Conservation (phyloP, 108 stramenopile genomes). For the Nitzschia inconspicua region DNA sequence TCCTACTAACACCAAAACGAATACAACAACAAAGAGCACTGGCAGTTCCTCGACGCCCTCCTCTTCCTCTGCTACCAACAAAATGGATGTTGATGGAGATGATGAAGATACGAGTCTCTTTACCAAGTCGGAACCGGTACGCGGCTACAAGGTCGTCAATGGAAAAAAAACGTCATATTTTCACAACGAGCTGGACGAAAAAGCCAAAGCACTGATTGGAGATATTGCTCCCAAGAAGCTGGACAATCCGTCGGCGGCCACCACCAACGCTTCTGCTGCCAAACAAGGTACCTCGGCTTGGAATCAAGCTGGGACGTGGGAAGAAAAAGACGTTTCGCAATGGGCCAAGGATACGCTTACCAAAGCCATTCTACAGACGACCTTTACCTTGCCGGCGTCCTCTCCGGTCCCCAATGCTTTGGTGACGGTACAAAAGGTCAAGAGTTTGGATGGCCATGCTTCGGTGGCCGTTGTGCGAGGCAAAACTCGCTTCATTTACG, state of each 20-base stretch:
- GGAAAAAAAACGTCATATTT: slow-evolving; percentile 96
- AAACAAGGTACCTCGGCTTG: slow-evolving; percentile 21
- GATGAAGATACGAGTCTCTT: slow-evolving; percentile 48
- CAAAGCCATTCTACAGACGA: slow-evolving; percentile 39
- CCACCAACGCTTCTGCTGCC: background rate
- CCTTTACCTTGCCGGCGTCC: slow-evolving; percentile 54
- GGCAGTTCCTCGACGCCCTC: slow-evolving; percentile 4
- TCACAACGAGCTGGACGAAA: slow-evolving; percentile 93
- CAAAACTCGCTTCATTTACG: slow-evolving; percentile 90
- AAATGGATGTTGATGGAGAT: slow-evolving; percentile 19
- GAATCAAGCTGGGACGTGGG: slow-evolving; percentile 94
- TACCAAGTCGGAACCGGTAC: slow-evolving; percentile 74
- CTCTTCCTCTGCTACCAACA: slow-evolving; percentile 3
- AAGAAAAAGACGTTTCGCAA: slow-evolving; percentile 81
- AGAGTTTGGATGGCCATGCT: slow-evolving; percentile 76
- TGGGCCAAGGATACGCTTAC: slow-evolving; percentile 81
- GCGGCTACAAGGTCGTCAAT: slow-evolving; percentile 96
- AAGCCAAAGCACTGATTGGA: slow-evolving; percentile 87
- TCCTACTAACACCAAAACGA: slow-evolving; percentile 3
- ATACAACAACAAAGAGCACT: background rate
- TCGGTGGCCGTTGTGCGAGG: slow-evolving; percentile 84
- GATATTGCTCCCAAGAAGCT: slow-evolving; percentile 94
- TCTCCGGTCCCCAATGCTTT: slow-evolving; percentile 68
- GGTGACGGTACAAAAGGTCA: slow-evolving; percentile 28
- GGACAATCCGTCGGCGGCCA: slow-evolving; percentile 14